Percentiles rank a stretch among this genome's conserved stretches.
These are phyloP conservation scores for Alternaria triticimaculans DNA, from an alignment of 2,329 filamentous ascomycete species.

Conservation along the genomic window DNA sequence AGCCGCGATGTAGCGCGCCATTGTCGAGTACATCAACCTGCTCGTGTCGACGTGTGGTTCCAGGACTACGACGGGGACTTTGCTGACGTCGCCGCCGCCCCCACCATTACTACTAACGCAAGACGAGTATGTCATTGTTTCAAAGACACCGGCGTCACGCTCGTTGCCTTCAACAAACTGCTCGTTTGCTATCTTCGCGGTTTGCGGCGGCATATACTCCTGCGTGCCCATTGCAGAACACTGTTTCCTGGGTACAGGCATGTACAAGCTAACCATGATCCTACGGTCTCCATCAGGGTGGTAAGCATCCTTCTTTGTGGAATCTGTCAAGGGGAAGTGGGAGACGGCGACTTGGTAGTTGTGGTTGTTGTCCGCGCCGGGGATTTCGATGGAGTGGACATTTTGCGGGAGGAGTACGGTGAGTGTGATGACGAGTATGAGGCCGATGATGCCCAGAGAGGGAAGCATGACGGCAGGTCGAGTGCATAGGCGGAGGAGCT, in stretches of 20 bases:
- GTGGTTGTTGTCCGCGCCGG: slow-evolving; percentile 22
- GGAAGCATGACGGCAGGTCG: background rate
- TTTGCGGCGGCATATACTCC: slow-evolving; percentile 29
- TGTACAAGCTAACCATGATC: slow-evolving; percentile 32
- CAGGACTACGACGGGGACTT: slow-evolving; percentile 48
- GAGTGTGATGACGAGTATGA: background rate
- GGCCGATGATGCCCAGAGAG: background rate
- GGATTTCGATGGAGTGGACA: slow-evolving; percentile 16
- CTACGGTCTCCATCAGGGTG: slow-evolving; percentile 7
- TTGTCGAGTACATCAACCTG: slow-evolving; percentile 53
- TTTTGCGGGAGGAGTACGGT: background rate
- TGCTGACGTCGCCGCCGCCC: slow-evolving; percentile 8
- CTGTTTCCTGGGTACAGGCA: slow-evolving; percentile 20
- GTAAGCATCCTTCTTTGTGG: slow-evolving; percentile 10
- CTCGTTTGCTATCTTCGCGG: slow-evolving; percentile 22
- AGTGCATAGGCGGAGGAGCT: background rate
- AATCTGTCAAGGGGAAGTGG: slow-evolving; percentile 18
- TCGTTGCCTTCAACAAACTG: slow-evolving; percentile 34
- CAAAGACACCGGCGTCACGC: slow-evolving; percentile 25
- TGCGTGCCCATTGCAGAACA: slow-evolving; percentile 21
- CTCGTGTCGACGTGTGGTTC: slow-evolving; percentile 56
- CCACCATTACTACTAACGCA: slow-evolving; percentile 21
- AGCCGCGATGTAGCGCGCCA: slow-evolving; percentile 56
- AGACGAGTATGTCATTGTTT: slow-evolving; percentile 20
- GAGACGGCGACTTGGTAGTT: slow-evolving; percentile 23